Percentiles rank a stretch among this genome's conserved stretches.
These are phyloP conservation scores for Penicillium pulvis DNA, from an alignment of 495 filamentous ascomycete genomes.

Conservation along the genomic window DNA sequence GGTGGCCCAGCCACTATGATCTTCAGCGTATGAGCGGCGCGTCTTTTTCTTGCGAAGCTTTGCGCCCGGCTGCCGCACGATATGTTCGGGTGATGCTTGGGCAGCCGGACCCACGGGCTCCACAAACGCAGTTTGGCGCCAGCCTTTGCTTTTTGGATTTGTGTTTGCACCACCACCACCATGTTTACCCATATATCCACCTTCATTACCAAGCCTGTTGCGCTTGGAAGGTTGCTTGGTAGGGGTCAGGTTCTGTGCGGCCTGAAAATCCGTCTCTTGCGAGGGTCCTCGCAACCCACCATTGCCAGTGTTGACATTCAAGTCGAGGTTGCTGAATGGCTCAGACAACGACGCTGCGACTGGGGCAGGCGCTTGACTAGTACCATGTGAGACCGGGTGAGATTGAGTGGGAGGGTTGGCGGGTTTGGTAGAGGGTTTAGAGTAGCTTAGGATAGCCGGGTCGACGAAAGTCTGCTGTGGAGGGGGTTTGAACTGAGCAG, in stretches of 20 bases:
- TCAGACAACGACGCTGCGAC: conserved; percentile 39
- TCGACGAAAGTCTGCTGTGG: conserved; percentile 49
- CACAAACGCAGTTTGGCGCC: conserved; percentile 81
- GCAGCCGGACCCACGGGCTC: conserved; percentile 43
- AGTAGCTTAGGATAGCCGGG: conserved; percentile 56
- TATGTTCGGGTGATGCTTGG: conserved; percentile 28
- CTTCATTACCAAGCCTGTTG: conserved; percentile 37
- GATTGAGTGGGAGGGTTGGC: conserved; percentile 14
- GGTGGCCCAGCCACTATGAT: conserved; percentile 90
- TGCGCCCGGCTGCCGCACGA: conserved; percentile 23
- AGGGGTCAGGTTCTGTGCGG: conserved; percentile 19
- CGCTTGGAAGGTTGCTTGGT: conserved; percentile 28
- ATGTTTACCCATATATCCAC: conserved; percentile 31
- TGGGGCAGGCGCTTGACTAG: conserved; percentile 21
- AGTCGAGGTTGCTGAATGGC: conserved; percentile 46
- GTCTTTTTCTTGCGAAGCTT: conserved; percentile 57
- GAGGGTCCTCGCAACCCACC: conserved; percentile 11
- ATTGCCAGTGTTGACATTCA: conserved; percentile 29
- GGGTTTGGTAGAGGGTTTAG: conserved; percentile 30
- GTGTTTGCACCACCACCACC: conserved; percentile 39
- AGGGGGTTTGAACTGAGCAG: conserved; percentile 6
- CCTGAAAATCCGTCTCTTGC: conserved; percentile 23
- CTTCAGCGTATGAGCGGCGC: conserved; percentile 53
- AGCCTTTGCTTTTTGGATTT: conserved; percentile 64
- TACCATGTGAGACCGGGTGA: neutral